Conservation (phyloP, 331 rosid genomes). For the Dryas integrifolia region DNA sequence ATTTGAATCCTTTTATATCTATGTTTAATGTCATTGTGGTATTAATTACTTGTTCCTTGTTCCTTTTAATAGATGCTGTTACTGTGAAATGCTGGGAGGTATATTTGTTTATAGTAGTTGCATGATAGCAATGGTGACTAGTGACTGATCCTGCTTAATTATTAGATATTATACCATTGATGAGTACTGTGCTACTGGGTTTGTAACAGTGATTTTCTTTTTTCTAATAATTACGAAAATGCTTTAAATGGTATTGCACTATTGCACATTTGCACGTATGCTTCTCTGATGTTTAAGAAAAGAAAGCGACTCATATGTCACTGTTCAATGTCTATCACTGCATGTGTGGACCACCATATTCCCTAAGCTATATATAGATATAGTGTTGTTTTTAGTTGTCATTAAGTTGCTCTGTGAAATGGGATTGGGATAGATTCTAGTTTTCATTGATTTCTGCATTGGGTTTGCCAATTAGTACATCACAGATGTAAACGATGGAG, state of each 20-base stretch:
- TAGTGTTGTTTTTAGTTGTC: background rate
- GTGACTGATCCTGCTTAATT: background rate
- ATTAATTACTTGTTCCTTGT: background rate
- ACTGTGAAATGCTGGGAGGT: background rate
- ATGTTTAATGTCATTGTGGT: no score
- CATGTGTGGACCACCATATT: constrained; percentile 1
- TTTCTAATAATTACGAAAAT: background rate
- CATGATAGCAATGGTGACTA: background rate
- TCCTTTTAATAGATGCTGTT: background rate
- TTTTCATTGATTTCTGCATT: constrained; percentile 14
- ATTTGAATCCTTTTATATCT: no score
- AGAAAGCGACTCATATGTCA: no score
- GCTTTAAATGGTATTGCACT: background rate
- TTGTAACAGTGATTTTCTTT: background rate
- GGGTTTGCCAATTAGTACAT: background rate
- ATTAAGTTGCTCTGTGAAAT: background rate
- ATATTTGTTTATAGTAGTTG: background rate
- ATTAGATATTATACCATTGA: no score
- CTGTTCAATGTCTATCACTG: background rate
- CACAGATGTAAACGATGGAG: no score
- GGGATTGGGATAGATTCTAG: background rate
- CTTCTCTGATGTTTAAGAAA: no score
- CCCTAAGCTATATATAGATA: background rate
- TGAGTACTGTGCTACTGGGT: no score
- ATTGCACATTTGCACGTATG: background rate